phyloP scores from a whole-genome alignment of 176 grass and related monocot species.

The Bonia amplexicaulis region DNA sequence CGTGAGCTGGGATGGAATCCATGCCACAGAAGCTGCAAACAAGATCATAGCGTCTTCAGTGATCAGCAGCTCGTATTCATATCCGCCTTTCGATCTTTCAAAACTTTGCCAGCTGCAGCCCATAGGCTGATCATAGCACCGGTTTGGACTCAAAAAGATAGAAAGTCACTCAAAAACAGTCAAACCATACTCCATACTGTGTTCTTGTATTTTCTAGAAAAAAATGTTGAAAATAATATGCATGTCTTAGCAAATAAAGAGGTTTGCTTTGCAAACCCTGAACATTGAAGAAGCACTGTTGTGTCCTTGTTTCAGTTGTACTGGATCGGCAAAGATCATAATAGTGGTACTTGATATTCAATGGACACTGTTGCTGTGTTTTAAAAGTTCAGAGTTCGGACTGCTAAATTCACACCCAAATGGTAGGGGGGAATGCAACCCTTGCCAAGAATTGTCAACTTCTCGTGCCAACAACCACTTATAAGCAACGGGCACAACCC shows the following conservation, averaged over 20 bases:
- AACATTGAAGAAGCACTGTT: not conserved
- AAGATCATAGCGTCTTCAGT: constrained; percentile 34
- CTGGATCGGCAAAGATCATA: not conserved
- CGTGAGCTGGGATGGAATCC: constrained; percentile 83
- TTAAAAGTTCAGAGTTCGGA: too few species aligned
- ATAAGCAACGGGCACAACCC: too few species aligned
- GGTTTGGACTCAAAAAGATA: not conserved
- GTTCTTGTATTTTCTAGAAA: not conserved
- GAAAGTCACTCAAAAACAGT: too few species aligned
- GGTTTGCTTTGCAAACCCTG: not conserved
- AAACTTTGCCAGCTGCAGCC: constrained; percentile 31
- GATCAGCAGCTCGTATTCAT: constrained; percentile 33
- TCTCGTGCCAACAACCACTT: too few species aligned
- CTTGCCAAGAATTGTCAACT: too few species aligned
- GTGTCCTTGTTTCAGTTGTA: not conserved
- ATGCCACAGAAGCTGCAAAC: constrained; percentile 70
- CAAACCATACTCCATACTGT: too few species aligned
- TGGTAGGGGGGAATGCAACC: too few species aligned
- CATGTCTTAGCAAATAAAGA: not conserved
- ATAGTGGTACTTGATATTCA: too few species aligned
- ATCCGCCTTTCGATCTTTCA: constrained; percentile 41
- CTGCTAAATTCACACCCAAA: too few species aligned
- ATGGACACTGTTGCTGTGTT: too few species aligned
- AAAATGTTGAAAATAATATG: not conserved
- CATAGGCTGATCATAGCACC: constrained; percentile 10